Evolutionary conservation across 768 basidiomycete species (phyloP).

Genomic region (Pleurotus platypus): DNA sequence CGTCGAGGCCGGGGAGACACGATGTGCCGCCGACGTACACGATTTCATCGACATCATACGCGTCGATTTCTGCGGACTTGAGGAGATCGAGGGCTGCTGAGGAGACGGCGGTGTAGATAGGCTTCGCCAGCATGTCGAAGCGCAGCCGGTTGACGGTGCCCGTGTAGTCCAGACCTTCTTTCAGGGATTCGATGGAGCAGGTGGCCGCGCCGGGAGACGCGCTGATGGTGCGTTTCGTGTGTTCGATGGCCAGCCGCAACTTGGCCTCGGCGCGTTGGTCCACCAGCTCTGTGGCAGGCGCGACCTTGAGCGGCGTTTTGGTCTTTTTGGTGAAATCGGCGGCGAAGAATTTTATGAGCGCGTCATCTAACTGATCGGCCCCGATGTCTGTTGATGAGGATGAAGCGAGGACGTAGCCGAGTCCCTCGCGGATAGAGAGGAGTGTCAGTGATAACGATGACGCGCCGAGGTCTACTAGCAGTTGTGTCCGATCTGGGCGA

Average conservation of each 20-base stretch:
- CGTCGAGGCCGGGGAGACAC: constrained; percentile 72
- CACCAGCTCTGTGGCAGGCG: constrained; percentile 48
- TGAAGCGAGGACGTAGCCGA: constrained; percentile 60
- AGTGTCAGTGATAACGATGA: constrained; percentile 69
- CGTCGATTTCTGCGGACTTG: constrained; percentile 47
- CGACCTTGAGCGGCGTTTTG: constrained; percentile 66
- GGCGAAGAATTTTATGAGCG: constrained; percentile 87
- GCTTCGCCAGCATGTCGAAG: constrained; percentile 59
- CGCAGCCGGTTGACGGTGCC: constrained; percentile 54
- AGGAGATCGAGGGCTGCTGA: constrained; percentile 51
- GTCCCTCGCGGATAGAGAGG: constrained; percentile 72
- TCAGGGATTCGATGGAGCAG: constrained; percentile 90
- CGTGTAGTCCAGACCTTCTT: constrained; percentile 90
- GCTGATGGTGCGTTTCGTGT: constrained; percentile 89
- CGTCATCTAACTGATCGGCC: constrained; percentile 73
- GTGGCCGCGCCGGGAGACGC: constrained; percentile 86
- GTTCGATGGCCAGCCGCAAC: constrained; percentile 87
- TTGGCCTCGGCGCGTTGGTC: constrained; percentile 92
- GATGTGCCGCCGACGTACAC: constrained; percentile 78
- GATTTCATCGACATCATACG: constrained; percentile 72
- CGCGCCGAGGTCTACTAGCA: constrained; percentile 79
- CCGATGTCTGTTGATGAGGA: constrained; percentile 46
- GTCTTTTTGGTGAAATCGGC: constrained; percentile 98
- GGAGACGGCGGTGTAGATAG: constrained; percentile 58
- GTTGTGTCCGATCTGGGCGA: constrained; percentile 65